Conservation (phyloP, 1,284 basidiomycete genomes). For the Xerocomus cyaneibrunnescens region DNA sequence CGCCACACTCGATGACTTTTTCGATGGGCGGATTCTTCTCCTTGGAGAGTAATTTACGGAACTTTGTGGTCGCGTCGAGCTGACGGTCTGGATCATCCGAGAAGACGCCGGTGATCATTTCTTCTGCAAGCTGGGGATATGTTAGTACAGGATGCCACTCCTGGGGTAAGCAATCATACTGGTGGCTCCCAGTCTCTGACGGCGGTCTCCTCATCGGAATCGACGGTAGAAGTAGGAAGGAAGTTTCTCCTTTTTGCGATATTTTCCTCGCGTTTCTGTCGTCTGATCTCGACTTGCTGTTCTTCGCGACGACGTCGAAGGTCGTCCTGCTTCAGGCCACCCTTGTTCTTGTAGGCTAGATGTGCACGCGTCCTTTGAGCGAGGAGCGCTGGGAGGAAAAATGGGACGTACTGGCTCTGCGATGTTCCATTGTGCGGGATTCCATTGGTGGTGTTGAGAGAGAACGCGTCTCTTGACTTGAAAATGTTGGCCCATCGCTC, state of each 20-base stretch:
- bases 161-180: conserved; percentile 44
- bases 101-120: conserved; percentile 94
- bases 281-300: conserved; percentile 95
- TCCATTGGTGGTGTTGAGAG: conserved; percentile 37
- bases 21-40: conserved; percentile 99
- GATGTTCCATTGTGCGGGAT: conserved; percentile 65
- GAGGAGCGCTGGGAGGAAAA: neutral
- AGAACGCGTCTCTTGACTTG: conserved; percentile 27
- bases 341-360: conserved; percentile 74
- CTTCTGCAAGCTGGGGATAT: conserved; percentile 68
- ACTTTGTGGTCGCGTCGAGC: conserved; percentile 94
- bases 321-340: conserved; percentile 80
- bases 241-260: conserved; percentile 96
- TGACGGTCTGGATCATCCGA: conserved; percentile 90
- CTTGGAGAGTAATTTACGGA: conserved; percentile 98
- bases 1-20: conserved; percentile 96
- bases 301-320: conserved; percentile 94
- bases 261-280: conserved; percentile 95
- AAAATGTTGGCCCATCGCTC: conserved; percentile 7
- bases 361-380: conserved; percentile 18
- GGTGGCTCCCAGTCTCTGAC: conserved; percentile 73
- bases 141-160: conserved; percentile 5
- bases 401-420: conserved; percentile 54
- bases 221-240: conserved; percentile 65
- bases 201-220: conserved; percentile 86